Evolutionary conservation across 495 filamentous ascomycete species (phyloP), one percentile per base, ranked within the genome.

Genomic region (Penicillium subrubescens): DNA sequence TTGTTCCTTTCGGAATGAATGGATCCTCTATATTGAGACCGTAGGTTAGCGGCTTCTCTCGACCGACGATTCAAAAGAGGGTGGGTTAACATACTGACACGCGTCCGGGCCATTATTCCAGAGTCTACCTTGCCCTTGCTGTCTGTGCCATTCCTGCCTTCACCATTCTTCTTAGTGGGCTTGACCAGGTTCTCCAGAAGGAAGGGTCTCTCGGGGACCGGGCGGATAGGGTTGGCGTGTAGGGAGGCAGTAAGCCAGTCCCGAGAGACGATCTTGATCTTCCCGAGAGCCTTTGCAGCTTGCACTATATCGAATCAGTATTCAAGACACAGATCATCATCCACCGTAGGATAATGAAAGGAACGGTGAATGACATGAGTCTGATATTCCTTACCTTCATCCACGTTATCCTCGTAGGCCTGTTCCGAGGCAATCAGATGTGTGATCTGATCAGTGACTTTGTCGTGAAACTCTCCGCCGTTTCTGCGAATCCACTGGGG

Each of bases 201-300:
- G 67, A 88, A 91, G 0, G 71, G 63, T 1, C 46, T 62, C 62
- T 84, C 86, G 0, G 71, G 68, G 65, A 73, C 75, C 0, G 77
- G 79, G 1, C 61, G 73, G 15, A 44, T 54, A 1, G 54, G 52
- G 34, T 70, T 71, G 3, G 66, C 62, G 21, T 77, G 64, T 1
- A 88, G 64, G 0, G 77, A 82, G 21, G 89, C 86, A 62, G 85
- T 81, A 2, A 90, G 72, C 88, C 88, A 91, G 68, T 90, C 87
- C 31, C 78, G 84, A 10, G 75, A 77, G 17, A 91, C 86, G 31
- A 91, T 86, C 5, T 80, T 77, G 61, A 87, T 69, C 5, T 71
- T 73, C 8, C 64, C 67, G 1, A 79, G 64, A 1, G 57, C 60
- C 43, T 72, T 75, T 1, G 81, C 85, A 69, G 74, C 68, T 62